Percentiles rank a stretch among this genome's conserved stretches.
Conservation (phyloP, 2,329 filamentous ascomycete species). For the Colletotrichum sp. region DNA sequence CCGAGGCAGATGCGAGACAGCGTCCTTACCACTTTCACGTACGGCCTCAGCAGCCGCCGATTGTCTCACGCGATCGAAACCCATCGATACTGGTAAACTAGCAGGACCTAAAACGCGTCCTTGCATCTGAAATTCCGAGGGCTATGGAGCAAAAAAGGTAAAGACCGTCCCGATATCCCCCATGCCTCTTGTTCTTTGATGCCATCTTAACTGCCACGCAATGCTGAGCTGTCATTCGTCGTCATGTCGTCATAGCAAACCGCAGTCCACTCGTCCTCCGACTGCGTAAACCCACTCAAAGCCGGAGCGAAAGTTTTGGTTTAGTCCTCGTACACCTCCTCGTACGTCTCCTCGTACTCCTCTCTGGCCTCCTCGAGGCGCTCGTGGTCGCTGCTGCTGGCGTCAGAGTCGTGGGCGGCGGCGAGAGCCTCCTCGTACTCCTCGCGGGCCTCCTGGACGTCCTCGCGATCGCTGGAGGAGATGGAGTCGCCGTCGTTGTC, state of each 20-base stretch:
- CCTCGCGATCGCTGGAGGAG: constrained; percentile 46
- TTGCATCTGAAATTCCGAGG: constrained; percentile 6
- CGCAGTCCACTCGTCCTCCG: background rate
- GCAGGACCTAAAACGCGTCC: background rate
- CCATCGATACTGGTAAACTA: background rate
- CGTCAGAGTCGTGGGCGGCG: constrained; percentile 43
- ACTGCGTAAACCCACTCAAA: background rate
- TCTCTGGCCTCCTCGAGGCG: constrained; percentile 57
- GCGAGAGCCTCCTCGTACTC: constrained; percentile 49
- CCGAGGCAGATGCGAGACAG: background rate
- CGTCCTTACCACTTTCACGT: background rate
- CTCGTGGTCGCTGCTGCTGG: constrained; percentile 57
- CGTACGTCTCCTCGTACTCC: constrained; percentile 56
- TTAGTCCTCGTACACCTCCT: constrained; percentile 42
- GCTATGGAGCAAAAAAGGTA: background rate
- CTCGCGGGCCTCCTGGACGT: constrained; percentile 45
- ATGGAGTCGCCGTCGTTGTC: constrained; percentile 47
- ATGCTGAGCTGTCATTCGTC: constrained; percentile 12
- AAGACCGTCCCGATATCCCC: constrained; percentile 2
- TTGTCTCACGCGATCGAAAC: background rate
- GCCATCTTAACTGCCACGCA: constrained; percentile 10
- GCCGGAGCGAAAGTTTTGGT: background rate
- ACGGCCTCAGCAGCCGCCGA: background rate
- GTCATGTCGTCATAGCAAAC: constrained; percentile 13
- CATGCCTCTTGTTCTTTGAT: constrained; percentile 2